Percentiles rank a stretch among this genome's conserved stretches.
Evolutionary conservation across 345 rosid species (phyloP).

Genomic region (Acer campestre): DNA sequence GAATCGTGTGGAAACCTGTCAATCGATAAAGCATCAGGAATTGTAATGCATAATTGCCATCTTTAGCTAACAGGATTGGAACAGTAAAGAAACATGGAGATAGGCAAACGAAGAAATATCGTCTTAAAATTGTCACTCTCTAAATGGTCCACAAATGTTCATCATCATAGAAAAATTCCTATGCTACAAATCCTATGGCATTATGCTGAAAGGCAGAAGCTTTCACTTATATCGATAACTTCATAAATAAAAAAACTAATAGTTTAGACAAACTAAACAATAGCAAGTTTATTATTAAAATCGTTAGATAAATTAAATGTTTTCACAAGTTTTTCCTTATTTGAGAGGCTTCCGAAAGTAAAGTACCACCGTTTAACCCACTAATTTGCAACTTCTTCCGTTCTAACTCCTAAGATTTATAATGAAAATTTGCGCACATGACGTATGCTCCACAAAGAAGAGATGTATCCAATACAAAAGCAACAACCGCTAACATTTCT

Average conservation of each 20-base stretch:
- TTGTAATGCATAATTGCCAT: not conserved
- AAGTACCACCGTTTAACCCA: not conserved
- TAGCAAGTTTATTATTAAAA: too few species aligned
- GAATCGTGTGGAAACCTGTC: conserved; percentile 66
- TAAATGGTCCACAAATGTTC: too few species aligned
- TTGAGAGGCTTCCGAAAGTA: too few species aligned
- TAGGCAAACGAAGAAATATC: too few species aligned
- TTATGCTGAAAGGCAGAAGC: too few species aligned
- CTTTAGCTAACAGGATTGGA: not conserved
- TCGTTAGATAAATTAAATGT: too few species aligned
- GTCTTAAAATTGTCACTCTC: too few species aligned
- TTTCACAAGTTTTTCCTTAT: too few species aligned
- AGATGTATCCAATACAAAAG: not conserved
- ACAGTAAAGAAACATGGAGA: too few species aligned
- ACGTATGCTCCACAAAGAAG: too few species aligned
- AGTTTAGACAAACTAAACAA: not conserved
- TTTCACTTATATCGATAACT: too few species aligned
- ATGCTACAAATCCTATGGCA: not conserved
- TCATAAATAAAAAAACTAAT: too few species aligned
- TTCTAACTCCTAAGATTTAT: not conserved
- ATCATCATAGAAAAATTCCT: not conserved
- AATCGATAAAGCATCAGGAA: not conserved
- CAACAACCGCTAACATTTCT: not conserved
- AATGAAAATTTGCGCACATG: not conserved
- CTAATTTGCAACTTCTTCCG: not conserved